Evolutionary conservation across 2,329 filamentous ascomycete species (phyloP).

Genomic region (Aphanocladium album): DNA sequence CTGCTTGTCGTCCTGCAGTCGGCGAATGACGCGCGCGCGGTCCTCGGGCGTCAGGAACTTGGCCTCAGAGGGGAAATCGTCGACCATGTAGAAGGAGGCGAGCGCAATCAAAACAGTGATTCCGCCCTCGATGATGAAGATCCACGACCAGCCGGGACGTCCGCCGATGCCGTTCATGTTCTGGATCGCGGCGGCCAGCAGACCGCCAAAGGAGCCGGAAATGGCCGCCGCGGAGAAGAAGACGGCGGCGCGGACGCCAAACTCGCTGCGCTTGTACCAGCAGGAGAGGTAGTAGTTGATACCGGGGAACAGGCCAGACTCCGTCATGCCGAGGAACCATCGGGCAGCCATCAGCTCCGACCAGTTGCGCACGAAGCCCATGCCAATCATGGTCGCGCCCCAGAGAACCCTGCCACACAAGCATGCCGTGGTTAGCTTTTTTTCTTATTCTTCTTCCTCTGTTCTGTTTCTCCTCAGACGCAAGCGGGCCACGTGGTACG

Average conservation of each 20-base stretch:
- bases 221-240: slow-evolving; percentile 82
- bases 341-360: slow-evolving; percentile 61
- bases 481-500: neutral
- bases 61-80: slow-evolving; percentile 76
- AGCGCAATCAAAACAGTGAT: slow-evolving; percentile 65
- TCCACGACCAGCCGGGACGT: slow-evolving; percentile 57
- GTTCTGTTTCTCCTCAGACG: neutral
- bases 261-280: slow-evolving; percentile 77
- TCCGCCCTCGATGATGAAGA: slow-evolving; percentile 66
- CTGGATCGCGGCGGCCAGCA: slow-evolving; percentile 66
- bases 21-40: slow-evolving; percentile 64
- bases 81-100: slow-evolving; percentile 69
- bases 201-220: slow-evolving; percentile 71
- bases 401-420: slow-evolving; percentile 45
- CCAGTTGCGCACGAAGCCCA: slow-evolving; percentile 62
- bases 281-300: slow-evolving; percentile 78
- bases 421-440: neutral
- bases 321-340: slow-evolving; percentile 69
- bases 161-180: slow-evolving; percentile 61
- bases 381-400: slow-evolving; percentile 65
- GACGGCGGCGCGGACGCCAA: slow-evolving; percentile 72
- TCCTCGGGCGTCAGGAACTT: slow-evolving; percentile 67
- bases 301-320: slow-evolving; percentile 71
- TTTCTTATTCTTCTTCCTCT: too few relatives aligned
- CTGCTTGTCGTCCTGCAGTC: slow-evolving; percentile 68